Percentiles rank a stretch among this genome's conserved stretches.
Evolutionary conservation across 129 eudicot species (phyloP).

Genomic region (Chrysanthemum lavandulifolium): DNA sequence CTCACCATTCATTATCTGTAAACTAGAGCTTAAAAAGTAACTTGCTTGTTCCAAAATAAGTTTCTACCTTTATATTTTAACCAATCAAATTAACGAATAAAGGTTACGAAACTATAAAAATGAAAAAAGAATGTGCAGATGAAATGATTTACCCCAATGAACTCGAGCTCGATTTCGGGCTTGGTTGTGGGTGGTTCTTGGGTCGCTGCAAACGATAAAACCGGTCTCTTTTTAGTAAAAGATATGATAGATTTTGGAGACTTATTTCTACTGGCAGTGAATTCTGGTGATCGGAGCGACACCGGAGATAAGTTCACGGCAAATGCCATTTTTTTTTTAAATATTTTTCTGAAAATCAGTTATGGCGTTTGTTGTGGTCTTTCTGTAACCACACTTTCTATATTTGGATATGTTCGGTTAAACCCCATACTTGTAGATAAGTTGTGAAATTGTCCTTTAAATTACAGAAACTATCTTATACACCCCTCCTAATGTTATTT

Average conservation of each 20-base stretch:
- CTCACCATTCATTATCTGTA: too few relatives aligned
- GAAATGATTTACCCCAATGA: constrained; percentile 56
- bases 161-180: constrained; percentile 79
- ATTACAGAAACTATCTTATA: background rate
- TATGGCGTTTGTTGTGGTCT: background rate
- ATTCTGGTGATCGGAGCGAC: constrained; percentile 57
- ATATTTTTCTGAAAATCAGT: background rate
- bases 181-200: constrained; percentile 47
- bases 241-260: constrained; percentile 32
- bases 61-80: too few relatives aligned
- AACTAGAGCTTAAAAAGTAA: too few relatives aligned
- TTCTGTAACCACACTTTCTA: background rate
- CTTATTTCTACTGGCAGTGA: constrained; percentile 21
- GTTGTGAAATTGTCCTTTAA: background rate
- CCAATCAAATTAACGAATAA: too few relatives aligned
- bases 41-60: too few relatives aligned
- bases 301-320: constrained; percentile 44
- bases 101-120: too few relatives aligned
- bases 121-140: too few relatives aligned
- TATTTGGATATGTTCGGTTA: background rate
- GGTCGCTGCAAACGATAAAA: constrained; percentile 27
- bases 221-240: constrained; percentile 37
- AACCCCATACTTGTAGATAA: background rate
- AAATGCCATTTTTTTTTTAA: constrained; percentile 43
- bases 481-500: too few relatives aligned